Evolutionary conservation across 1,139 yeast genomes (phyloP), one percentile per base, ranked within the genome.

Genomic region (Meyerozyma sp.): DNA sequence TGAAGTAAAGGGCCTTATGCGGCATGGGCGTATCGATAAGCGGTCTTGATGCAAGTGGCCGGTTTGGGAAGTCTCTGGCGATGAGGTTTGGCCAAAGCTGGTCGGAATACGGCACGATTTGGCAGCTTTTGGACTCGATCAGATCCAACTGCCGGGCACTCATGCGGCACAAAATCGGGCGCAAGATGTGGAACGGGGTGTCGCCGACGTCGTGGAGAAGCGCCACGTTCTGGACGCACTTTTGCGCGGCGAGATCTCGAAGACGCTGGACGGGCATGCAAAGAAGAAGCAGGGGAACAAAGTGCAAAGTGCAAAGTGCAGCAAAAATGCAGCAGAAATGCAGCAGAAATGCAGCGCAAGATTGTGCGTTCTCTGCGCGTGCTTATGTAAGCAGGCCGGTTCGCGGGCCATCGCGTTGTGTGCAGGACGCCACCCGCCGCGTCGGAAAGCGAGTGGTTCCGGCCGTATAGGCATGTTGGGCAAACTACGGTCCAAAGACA

Each of bases 11-110:
- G 39, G 55, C 57, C 61, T 47, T 79, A 67, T 52, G 68, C 13
- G 74, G 71, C 75, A 68, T 70, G 5, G 16, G 23, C 8, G 45
- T 40, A 11, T 39, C 45, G 2, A 41, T 21, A 9, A 36, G 39
- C 28, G 36, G 21, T 8, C 8, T 37, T 45, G 48, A 37, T 29
- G 47, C 41, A 5, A 36, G 40, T 8, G 75, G 74, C 28, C 77
- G 56, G 42, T 66, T 72, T 5, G 83, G 79, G 52, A 77, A 80
- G 44, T 81, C 82, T 45, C 63, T 68, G 42, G 60, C 63, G 4
- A 79, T 54, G 18, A 78, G 56, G 1, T 52, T 50, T 3, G 52
- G 53, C 86, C 86, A 81, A n/a, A 78, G 50, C 32, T 62, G 67
- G 47, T 79, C 84, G 43, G 78, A 74, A 36, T 71, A 75, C 11